phyloP scores from a whole-genome alignment of 345 rosid species.

The Hibiscus syriacus region DNA sequence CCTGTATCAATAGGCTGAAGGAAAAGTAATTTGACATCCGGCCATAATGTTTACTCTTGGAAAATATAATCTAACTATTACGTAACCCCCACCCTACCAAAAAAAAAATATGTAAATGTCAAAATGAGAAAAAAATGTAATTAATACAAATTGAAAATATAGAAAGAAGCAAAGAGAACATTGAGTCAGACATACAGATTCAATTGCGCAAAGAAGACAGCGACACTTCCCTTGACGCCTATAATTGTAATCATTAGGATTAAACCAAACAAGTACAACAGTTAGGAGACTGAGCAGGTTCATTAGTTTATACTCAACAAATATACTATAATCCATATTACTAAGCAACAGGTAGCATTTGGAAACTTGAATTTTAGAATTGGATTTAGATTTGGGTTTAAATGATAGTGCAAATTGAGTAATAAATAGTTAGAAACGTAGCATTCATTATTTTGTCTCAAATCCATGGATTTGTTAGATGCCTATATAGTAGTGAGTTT shows the following conservation, averaged over 20 bases:
- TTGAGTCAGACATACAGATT: constrained; percentile 50
- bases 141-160: background rate
- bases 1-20: background rate
- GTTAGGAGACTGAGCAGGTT: background rate
- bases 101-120: background rate
- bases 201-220: constrained; percentile 72
- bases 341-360: background rate
- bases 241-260: constrained; percentile 21
- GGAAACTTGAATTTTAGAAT: too few species aligned
- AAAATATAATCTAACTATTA: background rate
- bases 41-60: background rate
- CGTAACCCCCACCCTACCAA: too few species aligned
- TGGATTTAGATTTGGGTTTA: background rate
- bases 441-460: too few species aligned
- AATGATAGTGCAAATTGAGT: too few species aligned
- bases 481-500: too few species aligned
- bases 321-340: background rate
- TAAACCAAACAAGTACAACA: background rate
- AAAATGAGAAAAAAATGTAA: background rate
- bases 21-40: background rate
- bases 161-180: background rate
- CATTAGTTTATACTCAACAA: background rate
- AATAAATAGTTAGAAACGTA: too few species aligned
- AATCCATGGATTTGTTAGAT: too few species aligned
- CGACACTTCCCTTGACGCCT: constrained; percentile 98